Base-by-base conservation (phyloP, 2,329 filamentous ascomycete genomes). In the Erysiphe pulchra region DNA sequence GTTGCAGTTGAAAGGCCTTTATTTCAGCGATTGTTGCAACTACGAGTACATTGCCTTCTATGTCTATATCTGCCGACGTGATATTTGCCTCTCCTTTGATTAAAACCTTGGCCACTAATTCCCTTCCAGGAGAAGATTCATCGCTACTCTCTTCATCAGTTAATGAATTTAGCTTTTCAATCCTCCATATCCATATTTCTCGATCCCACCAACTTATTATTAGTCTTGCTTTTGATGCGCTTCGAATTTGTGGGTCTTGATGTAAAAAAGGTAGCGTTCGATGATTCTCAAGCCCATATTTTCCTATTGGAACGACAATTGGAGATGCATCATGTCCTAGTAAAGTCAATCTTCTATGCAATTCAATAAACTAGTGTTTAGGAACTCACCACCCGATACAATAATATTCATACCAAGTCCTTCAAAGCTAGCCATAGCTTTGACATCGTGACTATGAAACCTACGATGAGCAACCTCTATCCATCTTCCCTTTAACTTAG, bases 361-460 rank as follows among this genome's bases (percentile, higher is more conserved):
- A 45, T 33, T 44, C 18, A 41, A 34, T 33, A 32, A 41, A 14
- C 18, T 46, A 40, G 31, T 11, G 18, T 18, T 13, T 2, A 18
- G 39, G 30, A 12, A 33, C 68, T 61, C 66, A 82, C 85, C 90
- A 71, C 90, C 90, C 50, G 87, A 92, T 14, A 92, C 81, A 11
- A 93, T 68, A 46, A 95, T 75, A 56, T 84, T 95, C 56, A 93
- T 73, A 44, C 75, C 75, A 44, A 72, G 76, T 45, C 78, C 78
- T 60, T 98, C 90, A 51, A 87, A 95, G 0, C 82, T 77, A 32
- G 85, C 81, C 74, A 95, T 82, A 1, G 84, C 74, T 64, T 95
- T 95, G 55, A 95, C 85, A 63, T 98, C 90, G 60, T 95, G 86
- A 41, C 79, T 75, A 58, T 98, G 90, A 57, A 87, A 86, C 56